A percentile compares a stretch with the other conserved stretches of the same genome.
These are phyloP conservation scores for Chlamydomonas schloesseri DNA, from an alignment of 139 green algal species.

Conservation along the genomic window DNA sequence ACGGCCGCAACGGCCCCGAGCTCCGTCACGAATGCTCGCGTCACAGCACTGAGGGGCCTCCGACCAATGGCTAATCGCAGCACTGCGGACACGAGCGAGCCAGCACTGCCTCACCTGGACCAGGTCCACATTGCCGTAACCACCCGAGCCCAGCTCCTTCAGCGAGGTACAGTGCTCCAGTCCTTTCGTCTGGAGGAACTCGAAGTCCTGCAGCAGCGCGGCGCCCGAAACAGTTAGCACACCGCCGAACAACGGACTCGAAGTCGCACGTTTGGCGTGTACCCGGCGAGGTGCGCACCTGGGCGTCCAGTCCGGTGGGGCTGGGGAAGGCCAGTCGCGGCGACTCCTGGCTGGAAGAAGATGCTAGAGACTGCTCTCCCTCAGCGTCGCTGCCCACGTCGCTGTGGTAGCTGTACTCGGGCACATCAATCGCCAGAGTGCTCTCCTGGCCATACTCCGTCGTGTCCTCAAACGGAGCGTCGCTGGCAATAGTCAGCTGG, in stretches of 20 bases:
- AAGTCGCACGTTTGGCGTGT: background rate
- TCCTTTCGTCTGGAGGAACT: slow-evolving; percentile 3
- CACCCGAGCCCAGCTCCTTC: slow-evolving; percentile 31
- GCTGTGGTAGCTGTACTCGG: slow-evolving; percentile 11
- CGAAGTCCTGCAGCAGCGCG: slow-evolving; percentile 11
- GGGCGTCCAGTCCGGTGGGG: background rate
- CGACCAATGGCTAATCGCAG: too few relatives aligned
- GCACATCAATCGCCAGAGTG: background rate
- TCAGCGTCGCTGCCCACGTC: background rate
- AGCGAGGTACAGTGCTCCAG: slow-evolving; percentile 20
- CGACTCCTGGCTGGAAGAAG: background rate
- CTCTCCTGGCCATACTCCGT: slow-evolving; percentile 5
- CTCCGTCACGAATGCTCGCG: too few relatives aligned
- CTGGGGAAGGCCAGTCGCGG: background rate
- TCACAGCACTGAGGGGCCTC: too few relatives aligned
- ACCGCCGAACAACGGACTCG: background rate
- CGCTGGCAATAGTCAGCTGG: slow-evolving; percentile 3
- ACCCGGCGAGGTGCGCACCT: background rate
- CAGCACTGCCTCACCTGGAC: slow-evolving; percentile 27
- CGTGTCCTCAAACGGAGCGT: slow-evolving; percentile 20
- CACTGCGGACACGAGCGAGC: too few relatives aligned
- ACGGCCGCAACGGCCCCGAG: background rate
- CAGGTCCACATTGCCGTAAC: slow-evolving; percentile 30
- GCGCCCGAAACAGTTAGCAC: background rate
- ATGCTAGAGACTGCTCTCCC: background rate